Conservation (phyloP, 441 rosid genomes). For the Breynia disticha region DNA sequence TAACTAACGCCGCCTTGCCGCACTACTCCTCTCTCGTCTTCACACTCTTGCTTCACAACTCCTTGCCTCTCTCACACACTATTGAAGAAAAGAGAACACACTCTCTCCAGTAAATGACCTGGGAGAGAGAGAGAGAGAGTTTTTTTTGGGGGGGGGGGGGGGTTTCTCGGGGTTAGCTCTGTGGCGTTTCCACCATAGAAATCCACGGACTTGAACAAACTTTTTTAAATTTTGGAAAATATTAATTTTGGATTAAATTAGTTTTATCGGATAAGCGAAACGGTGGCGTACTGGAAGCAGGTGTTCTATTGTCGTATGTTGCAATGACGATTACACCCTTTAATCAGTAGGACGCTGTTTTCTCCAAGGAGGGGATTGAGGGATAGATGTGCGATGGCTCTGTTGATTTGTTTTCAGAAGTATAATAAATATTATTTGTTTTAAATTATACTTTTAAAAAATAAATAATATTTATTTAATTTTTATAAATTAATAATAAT, state of each 20-base stretch:
- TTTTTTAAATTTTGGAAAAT: background rate
- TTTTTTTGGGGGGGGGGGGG: slow-evolving; percentile 6
- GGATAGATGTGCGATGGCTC: no score
- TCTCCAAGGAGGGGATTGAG: no score
- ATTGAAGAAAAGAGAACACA: background rate
- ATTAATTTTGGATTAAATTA: background rate
- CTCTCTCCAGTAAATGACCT: background rate
- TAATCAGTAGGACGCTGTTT: no score
- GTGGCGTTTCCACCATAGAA: slow-evolving; percentile 39
- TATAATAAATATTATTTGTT: no score
- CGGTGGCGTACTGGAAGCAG: no score
- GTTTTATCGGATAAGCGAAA: background rate
- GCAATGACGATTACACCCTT: no score
- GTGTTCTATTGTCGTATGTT: no score
- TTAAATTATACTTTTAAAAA: no score
- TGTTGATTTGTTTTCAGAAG: no score
- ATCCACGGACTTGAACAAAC: slow-evolving; percentile 19
- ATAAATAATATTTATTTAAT: no score
- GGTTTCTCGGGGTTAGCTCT: slow-evolving; percentile 15
- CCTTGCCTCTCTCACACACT: background rate
- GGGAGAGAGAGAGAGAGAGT: background rate
- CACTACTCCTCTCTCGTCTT: slow-evolving; percentile 14
- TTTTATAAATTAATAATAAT: no score
- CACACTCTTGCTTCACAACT: background rate
- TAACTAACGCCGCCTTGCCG: slow-evolving; percentile 31